Evolutionary conservation across 257 asterid genomes (phyloP).

Genomic region (Hygrophila difformis): DNA sequence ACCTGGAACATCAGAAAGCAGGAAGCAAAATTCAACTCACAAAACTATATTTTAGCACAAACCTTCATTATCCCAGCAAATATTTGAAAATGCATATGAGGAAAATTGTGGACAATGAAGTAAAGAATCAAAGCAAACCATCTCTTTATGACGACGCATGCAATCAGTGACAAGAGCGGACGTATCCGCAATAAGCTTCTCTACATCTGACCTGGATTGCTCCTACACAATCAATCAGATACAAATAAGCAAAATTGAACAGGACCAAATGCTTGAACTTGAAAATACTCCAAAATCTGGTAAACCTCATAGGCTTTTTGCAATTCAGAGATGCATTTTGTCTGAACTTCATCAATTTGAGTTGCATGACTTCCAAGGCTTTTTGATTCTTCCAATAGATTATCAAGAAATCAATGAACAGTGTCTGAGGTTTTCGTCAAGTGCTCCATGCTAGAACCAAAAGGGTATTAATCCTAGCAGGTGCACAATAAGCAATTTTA

Average conservation of each 20-base stretch:
- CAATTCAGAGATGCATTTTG: slow-evolving; percentile 49
- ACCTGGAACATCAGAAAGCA: no score
- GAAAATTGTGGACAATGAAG: background rate
- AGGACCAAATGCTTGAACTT: no score
- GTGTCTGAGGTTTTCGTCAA: slow-evolving; percentile 40
- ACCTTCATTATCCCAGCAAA: no score
- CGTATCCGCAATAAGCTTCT: slow-evolving; percentile 64
- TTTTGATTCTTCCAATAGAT: slow-evolving; percentile 42
- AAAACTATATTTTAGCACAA: no score
- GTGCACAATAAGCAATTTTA: no score
- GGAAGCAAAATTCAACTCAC: no score
- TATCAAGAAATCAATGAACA: slow-evolving; percentile 36
- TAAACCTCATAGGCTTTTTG: slow-evolving; percentile 60
- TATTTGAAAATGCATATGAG: no score
- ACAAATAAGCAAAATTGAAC: no score
- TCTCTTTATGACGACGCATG: slow-evolving; percentile 62
- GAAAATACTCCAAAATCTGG: background rate
- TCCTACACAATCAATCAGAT: slow-evolving; percentile 38
- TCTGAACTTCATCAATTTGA: slow-evolving; percentile 33
- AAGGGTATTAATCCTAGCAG: no score
- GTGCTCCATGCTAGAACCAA: slow-evolving; percentile 35
- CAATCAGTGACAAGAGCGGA: slow-evolving; percentile 51
- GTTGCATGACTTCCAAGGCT: slow-evolving; percentile 46
- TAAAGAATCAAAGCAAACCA: slow-evolving; percentile 34
- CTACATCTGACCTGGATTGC: slow-evolving; percentile 43